Evolutionary conservation across 768 basidiomycete species (phyloP).

Genomic region (Lentinula detonsa): DNA sequence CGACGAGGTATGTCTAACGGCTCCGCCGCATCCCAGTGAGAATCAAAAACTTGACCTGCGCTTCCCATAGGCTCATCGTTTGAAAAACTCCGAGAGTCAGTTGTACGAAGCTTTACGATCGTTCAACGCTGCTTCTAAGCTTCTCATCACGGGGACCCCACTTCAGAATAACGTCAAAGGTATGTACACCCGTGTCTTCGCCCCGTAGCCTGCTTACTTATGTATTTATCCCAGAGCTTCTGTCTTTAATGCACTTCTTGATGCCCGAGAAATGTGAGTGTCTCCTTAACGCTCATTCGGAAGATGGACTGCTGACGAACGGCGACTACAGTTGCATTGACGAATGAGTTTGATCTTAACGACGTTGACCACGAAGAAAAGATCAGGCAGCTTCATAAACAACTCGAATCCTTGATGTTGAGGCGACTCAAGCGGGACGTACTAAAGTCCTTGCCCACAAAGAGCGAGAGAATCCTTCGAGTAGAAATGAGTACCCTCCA

Average conservation of each 20-base stretch:
- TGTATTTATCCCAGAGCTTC: conserved; percentile 53
- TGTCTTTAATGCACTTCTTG: conserved; percentile 98
- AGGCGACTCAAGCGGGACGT: conserved; percentile 94
- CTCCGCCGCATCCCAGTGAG: not conserved
- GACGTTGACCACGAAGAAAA: conserved; percentile 91
- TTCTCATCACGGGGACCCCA: conserved; percentile 97
- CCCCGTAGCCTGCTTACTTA: conserved; percentile 9
- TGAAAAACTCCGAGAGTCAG: conserved; percentile 98
- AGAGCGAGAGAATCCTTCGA: conserved; percentile 95
- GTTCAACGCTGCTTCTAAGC: conserved; percentile 86
- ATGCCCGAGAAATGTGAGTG: conserved; percentile 94
- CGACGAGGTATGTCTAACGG: conserved; percentile 65
- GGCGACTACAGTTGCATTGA: conserved; percentile 65
- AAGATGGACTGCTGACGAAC: not conserved
- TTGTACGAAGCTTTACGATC: conserved; percentile 89
- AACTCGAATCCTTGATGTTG: conserved; percentile 92
- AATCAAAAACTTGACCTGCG: not conserved
- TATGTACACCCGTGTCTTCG: conserved; percentile 23
- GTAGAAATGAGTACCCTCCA: conserved; percentile 97
- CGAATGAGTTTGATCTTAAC: conserved; percentile 91
- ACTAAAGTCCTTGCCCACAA: conserved; percentile 91
- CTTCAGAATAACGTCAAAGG: conserved; percentile 99
- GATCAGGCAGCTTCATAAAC: conserved; percentile 93
- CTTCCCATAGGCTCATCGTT: conserved; percentile 72
- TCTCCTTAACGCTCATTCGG: not conserved